Evolutionary conservation across 2,329 filamentous ascomycete genomes (phyloP).

Genomic region (Cytospora leucostoma): DNA sequence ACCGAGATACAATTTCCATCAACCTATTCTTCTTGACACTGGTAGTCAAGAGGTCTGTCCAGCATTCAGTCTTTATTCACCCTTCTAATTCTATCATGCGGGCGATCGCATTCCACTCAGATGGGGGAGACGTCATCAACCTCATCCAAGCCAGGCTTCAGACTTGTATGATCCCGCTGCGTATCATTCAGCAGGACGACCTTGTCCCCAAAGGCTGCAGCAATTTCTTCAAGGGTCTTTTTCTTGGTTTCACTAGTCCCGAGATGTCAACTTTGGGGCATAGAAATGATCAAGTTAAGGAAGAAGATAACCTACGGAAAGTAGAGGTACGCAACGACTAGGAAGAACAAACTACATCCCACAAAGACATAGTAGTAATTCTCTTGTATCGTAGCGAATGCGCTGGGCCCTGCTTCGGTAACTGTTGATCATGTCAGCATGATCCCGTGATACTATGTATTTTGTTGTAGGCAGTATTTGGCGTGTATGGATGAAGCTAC

Average conservation of each 20-base stretch:
- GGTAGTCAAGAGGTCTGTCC: too few relatives aligned
- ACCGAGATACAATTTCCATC: too few relatives aligned
- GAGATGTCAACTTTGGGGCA: neutral
- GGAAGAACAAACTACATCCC: constrained; percentile 52
- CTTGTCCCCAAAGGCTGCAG: constrained; percentile 49
- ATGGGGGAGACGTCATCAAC: neutral
- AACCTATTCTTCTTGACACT: too few relatives aligned
- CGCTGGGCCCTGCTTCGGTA: constrained; percentile 56
- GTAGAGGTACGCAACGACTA: constrained; percentile 54
- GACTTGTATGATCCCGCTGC: neutral
- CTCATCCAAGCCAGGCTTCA: neutral
- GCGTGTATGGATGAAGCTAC: neutral
- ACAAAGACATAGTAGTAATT: constrained; percentile 66
- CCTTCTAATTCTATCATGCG: too few relatives aligned
- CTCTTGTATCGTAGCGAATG: constrained; percentile 56
- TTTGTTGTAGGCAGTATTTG: neutral
- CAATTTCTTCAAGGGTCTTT: constrained; percentile 51
- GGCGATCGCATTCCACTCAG: neutral
- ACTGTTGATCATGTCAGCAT: constrained; percentile 37
- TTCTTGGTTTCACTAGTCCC: constrained; percentile 43
- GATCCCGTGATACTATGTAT: too few relatives aligned
- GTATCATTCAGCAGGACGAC: constrained; percentile 37
- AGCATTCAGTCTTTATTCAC: too few relatives aligned
- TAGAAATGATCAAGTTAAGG: neutral
- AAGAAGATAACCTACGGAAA: constrained; percentile 42